phyloP scores from a whole-genome alignment of 257 asterid species.

The Jasminum sambac region DNA sequence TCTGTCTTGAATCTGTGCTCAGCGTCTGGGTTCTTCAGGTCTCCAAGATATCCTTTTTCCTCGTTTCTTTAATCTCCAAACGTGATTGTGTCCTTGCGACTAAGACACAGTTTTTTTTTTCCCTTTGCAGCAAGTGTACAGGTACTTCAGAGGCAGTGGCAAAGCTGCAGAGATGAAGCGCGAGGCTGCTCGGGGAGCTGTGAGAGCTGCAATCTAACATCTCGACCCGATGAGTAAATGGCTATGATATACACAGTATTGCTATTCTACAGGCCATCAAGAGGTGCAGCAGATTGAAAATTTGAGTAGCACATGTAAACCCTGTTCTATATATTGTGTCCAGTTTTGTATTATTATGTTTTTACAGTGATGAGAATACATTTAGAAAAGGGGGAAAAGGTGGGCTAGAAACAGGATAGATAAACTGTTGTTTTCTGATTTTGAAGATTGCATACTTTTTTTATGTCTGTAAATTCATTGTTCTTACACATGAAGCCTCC shows the following conservation, averaged over 20 bases:
- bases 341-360: constrained; percentile 18
- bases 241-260: not conserved
- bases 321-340: constrained; percentile 11
- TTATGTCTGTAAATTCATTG: not conserved
- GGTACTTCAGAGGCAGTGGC: constrained; percentile 62
- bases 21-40: constrained; percentile 71
- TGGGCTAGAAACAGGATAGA: constrained; percentile 9
- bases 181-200: constrained; percentile 51
- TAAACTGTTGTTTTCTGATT: constrained; percentile 7
- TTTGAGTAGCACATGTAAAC: constrained; percentile 20
- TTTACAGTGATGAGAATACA: constrained; percentile 17
- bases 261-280: not conserved
- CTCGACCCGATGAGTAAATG: not conserved
- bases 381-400: constrained; percentile 3
- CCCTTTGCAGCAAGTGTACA: constrained; percentile 53
- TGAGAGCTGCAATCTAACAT: constrained; percentile 39
- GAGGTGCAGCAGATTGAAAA: constrained; percentile 21
- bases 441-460: not conserved
- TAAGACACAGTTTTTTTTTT: not conserved
- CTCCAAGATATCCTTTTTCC: not conserved
- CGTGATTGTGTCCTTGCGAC: not conserved
- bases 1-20: constrained; percentile 54
- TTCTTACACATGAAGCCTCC: not conserved
- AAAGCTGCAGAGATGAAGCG: constrained; percentile 55
- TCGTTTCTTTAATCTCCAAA: not conserved